Evolutionary conservation across 441 rosid genomes (phyloP).

Genomic region (Populus hybrid): DNA sequence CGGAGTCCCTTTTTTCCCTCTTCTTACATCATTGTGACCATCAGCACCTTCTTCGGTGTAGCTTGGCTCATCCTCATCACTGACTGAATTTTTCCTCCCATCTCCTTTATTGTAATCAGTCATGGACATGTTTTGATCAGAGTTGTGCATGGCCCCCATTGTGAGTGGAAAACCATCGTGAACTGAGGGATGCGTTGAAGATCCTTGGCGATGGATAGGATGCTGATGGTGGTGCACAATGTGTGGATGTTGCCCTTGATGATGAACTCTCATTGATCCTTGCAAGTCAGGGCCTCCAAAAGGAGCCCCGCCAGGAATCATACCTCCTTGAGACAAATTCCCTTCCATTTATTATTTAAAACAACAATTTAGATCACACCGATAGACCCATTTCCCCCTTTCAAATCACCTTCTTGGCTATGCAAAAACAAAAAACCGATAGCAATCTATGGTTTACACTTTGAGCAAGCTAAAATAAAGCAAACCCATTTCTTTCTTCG

Average conservation of each 20-base stretch:
- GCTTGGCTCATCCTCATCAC: constrained; percentile 84
- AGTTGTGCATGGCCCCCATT: constrained; percentile 47
- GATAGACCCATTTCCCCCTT: constrained; percentile 14
- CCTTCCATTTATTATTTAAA: constrained; percentile 52
- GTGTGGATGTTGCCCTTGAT: constrained; percentile 49
- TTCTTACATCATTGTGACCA: constrained; percentile 49
- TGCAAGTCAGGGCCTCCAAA: constrained; percentile 73
- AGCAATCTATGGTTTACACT: constrained; percentile 1
- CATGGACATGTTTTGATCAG: constrained; percentile 47
- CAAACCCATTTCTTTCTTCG: constrained; percentile 6
- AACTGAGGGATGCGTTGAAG: constrained; percentile 33
- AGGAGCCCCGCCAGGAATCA: constrained; percentile 54
- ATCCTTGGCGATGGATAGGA: constrained; percentile 37
- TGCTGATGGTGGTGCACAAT: constrained; percentile 48
- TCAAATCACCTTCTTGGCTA: background rate
- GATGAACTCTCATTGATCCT: constrained; percentile 57
- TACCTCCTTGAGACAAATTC: constrained; percentile 64
- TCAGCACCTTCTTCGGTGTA: constrained; percentile 65
- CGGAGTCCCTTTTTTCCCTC: constrained; percentile 62
- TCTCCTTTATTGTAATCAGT: constrained; percentile 53
- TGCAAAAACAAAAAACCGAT: background rate
- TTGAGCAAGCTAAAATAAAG: constrained; percentile 17
- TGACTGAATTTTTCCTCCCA: constrained; percentile 49
- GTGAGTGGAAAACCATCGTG: constrained; percentile 56
- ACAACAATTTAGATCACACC: constrained; percentile 19